These are phyloP conservation scores for Babesia bovis DNA, from an alignment of 169 alveolate species.

Conservation along the genomic window DNA sequence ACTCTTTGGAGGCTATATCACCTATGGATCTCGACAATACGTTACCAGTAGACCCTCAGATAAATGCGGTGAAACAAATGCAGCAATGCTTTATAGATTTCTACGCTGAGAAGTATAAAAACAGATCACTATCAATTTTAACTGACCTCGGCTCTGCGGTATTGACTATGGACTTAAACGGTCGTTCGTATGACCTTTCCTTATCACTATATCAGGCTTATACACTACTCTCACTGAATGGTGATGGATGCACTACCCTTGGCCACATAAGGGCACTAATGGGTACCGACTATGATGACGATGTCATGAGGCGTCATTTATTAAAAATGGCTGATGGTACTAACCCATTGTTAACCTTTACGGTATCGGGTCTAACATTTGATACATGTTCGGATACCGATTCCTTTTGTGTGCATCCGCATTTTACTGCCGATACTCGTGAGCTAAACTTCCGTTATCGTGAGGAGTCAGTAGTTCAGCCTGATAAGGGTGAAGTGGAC, in stretches of 20 bases:
- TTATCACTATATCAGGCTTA: conserved; percentile 44
- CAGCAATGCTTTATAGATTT: conserved; percentile 21
- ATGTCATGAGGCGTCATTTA: conserved; percentile 37
- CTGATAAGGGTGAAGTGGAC: background rate
- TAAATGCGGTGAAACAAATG: background rate
- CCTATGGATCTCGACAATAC: background rate
- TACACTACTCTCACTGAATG: conserved; percentile 44
- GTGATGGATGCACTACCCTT: background rate
- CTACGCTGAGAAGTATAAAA: conserved; percentile 24
- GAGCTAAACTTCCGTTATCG: background rate
- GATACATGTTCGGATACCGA: conserved; percentile 22
- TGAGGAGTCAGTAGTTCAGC: background rate
- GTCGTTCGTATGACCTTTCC: conserved; percentile 28
- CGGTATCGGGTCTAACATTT: conserved; percentile 9
- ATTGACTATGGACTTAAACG: conserved; percentile 1
- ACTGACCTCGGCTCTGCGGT: conserved; percentile 51
- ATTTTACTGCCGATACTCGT: background rate
- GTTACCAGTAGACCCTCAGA: background rate
- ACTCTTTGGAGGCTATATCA: conserved; percentile 5
- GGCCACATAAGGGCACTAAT: background rate
- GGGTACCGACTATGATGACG: conserved; percentile 45
- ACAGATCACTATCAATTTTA: conserved; percentile 24
- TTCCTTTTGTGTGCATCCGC: conserved; percentile 21
- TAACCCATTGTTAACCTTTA: conserved; percentile 17
- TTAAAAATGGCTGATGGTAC: background rate